Evolutionary conservation across 306 rosid genomes (phyloP), one percentile per base, ranked within the genome.

Genomic region (Vigna trinervia): DNA sequence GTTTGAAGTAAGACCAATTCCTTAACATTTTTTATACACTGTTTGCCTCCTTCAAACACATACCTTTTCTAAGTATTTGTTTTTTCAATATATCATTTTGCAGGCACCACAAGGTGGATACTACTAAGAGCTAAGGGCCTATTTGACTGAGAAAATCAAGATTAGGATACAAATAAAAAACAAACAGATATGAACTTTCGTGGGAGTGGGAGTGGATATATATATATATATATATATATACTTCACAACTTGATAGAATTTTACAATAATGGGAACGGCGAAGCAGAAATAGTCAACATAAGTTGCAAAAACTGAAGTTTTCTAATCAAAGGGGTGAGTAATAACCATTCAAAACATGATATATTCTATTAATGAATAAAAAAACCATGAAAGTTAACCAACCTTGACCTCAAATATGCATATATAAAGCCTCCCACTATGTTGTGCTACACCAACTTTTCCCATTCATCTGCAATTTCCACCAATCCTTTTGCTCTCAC

Each of bases 71-170:
- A 0, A 36, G 56, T 46, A 63, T 65, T 54, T 65, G 73, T 78
- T 48, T 75, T 20, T 69, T 81, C 68, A 69, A 36, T 19, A 20
- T 22, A 60, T 39, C 67, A 17, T 69, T 30, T 13, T 66, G 66
- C 10, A 23, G 46, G 32, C 60, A 28, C 38, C 32, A 50, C 32
- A 73, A 23, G 66, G 13, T 15, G 60, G 12, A 60, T 45, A 17
- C 8, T 62, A 14, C 43, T 41, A 13, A 15, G 28, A 26, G 28
- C 28, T 2, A 26, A 26, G 28, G 4, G 28, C 3, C 13, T 38
- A 47, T 80, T 73, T 81, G 85, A 78, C 78, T 28, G 39, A 15
- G 23, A 62, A 80, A 84, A 64, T 71, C 63, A 78, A 81, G 5
- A 81, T 78, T 58, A 63, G 76, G 9, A 54, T 73, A 13, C 78